Conservation (phyloP, 257 asterid genomes). For the Solanum ossicruentum region DNA sequence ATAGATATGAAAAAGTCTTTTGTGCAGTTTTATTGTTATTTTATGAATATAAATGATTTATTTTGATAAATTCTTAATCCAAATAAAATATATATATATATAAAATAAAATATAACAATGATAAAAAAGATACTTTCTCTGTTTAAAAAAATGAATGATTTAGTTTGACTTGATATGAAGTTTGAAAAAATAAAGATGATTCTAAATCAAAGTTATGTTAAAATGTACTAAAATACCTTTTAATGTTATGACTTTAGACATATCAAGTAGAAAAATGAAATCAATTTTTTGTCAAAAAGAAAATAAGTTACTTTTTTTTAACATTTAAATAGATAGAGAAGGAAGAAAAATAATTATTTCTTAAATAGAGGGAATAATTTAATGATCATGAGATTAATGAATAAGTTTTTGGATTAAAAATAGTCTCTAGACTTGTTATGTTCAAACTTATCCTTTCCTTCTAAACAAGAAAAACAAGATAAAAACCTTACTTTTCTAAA, state of each 20-base stretch:
- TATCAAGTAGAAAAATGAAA: no score
- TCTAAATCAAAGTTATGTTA: no score
- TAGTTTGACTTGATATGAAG: no score
- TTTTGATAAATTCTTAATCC: not conserved
- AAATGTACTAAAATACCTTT: no score
- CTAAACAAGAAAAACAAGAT: not conserved
- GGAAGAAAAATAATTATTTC: no score
- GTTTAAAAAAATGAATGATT: no score
- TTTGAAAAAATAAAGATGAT: no score
- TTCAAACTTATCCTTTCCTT: not conserved
- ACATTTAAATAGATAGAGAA: no score
- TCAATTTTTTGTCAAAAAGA: no score
- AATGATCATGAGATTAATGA: not conserved
- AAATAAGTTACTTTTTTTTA: no score
- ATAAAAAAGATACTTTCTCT: not conserved
- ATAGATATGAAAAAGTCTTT: not conserved
- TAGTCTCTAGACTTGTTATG: not conserved
- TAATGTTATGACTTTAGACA: no score
- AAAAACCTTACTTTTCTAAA: not conserved
- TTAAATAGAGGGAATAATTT: not conserved
- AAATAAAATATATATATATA: not conserved
- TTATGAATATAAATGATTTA: not conserved
- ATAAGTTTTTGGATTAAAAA: not conserved
- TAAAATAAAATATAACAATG: not conserved
- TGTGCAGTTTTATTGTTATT: accelerated